A percentile compares a stretch with the other conserved stretches of the same genome.
These are phyloP conservation scores for Endotrypanum monterogeii DNA, from an alignment of 208 protist species.

Conservation along the genomic window DNA sequence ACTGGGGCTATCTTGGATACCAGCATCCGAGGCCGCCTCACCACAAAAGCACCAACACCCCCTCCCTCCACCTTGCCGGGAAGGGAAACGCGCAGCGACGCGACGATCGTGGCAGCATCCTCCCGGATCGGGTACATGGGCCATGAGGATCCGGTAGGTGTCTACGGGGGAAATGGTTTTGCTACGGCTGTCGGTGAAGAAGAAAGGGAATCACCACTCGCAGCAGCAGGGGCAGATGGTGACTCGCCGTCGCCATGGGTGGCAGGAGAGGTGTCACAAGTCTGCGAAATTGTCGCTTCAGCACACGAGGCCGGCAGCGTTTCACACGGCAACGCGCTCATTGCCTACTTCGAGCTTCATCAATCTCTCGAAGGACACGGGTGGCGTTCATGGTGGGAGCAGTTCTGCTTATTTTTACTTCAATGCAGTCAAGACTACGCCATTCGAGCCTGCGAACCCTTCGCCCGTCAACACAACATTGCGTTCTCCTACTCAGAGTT, in stretches of 20 bases:
- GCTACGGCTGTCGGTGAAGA: not conserved
- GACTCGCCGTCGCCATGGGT: not conserved
- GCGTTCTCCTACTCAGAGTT: conserved; percentile 73
- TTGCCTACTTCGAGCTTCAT: conserved; percentile 52
- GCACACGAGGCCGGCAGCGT: conserved; percentile 23
- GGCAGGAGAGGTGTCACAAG: not conserved
- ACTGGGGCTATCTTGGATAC: not conserved
- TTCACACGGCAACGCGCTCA: conserved; percentile 20
- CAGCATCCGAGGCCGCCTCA: not conserved
- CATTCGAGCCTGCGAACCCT: conserved; percentile 56
- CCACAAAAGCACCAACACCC: no score
- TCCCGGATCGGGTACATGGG: not conserved
- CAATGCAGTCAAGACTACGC: conserved; percentile 55
- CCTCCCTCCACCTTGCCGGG: no score
- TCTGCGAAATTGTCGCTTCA: not conserved
- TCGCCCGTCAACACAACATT: conserved; percentile 63
- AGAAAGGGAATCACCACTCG: not conserved
- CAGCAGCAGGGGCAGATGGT: not conserved
- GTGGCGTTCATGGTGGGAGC: conserved; percentile 79
- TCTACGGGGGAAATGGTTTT: no score
- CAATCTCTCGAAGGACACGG: conserved; percentile 36
- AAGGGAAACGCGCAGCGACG: not conserved
- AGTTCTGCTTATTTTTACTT: conserved; percentile 57
- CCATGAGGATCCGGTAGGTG: not conserved
- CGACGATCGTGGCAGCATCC: not conserved